Evolutionary conservation across 2,329 filamentous ascomycete genomes (phyloP).

Genomic region (Microsporum audouinii): DNA sequence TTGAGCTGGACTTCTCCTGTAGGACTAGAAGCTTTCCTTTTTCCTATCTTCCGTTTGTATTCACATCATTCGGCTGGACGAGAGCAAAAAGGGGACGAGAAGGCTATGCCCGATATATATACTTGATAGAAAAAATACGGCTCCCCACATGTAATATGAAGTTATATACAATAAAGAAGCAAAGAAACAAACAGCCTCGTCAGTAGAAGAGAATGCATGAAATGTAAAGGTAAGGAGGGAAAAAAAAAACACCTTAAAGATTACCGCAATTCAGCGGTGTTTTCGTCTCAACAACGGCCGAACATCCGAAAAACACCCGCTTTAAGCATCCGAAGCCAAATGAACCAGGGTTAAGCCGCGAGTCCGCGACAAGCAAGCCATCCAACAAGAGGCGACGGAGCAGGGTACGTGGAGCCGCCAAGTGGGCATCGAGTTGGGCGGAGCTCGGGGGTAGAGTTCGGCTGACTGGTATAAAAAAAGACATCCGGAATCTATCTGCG

Average conservation of each 20-base stretch:
- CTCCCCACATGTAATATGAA: background rate
- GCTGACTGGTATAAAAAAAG: background rate
- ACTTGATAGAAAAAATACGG: background rate
- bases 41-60: too few relatives aligned
- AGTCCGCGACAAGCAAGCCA: background rate
- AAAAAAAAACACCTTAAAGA: background rate
- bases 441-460: background rate
- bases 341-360: background rate
- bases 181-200: background rate
- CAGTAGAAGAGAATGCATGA: background rate
- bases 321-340: background rate
- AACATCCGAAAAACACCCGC: constrained; percentile 2
- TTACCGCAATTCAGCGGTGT: background rate
- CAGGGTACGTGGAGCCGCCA: constrained; percentile 1
- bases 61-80: too few relatives aligned
- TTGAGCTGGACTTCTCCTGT: background rate
- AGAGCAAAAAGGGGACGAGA: too few relatives aligned
- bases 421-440: background rate
- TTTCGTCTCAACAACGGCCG: background rate
- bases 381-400: background rate
- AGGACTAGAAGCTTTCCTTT: too few relatives aligned
- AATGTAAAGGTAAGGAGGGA: background rate
- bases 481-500: background rate
- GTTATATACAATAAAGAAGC: background rate
- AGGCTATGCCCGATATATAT: too few relatives aligned